A percentile compares a stretch with the other conserved stretches of the same genome.
Conservation (phyloP, 108 stramenopile species). For the Nannochloropsis granulata region DNA sequence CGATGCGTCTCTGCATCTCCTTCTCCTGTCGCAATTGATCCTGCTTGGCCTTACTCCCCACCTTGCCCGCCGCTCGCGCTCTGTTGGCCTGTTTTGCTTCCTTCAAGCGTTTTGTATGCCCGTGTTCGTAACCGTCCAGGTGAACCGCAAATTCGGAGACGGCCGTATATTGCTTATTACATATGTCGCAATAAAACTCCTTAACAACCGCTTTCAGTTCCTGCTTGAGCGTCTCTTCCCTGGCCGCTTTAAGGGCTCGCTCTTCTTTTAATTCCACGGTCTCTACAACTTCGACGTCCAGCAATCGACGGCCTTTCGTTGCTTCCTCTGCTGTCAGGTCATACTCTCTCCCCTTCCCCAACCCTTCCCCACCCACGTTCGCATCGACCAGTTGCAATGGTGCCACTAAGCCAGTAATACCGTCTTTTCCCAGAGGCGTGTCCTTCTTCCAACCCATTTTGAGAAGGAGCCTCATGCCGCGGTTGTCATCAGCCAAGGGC, state of each 20-base stretch:
- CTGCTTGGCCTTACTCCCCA: constrained; percentile 6
- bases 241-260: background rate
- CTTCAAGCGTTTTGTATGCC: constrained; percentile 28
- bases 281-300: background rate
- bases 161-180: constrained; percentile 29
- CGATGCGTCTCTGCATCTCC: constrained; percentile 25
- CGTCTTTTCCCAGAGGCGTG: constrained; percentile 18
- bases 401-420: background rate
- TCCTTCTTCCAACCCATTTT: constrained; percentile 35
- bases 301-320: background rate
- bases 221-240: background rate
- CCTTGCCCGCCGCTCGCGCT: constrained; percentile 8
- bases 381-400: background rate
- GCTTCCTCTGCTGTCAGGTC: background rate
- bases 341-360: background rate
- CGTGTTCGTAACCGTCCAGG: constrained; percentile 33
- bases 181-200: constrained; percentile 30
- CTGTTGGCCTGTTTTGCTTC: constrained; percentile 26
- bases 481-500: constrained; percentile 23
- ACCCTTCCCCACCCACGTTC: background rate
- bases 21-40: constrained; percentile 13
- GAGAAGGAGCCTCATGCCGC: constrained; percentile 18
- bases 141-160: constrained; percentile 23
- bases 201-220: background rate
- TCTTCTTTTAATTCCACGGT: background rate